phyloP scores from a whole-genome alignment of 2,329 filamentous ascomycete species.

The Geosmithia putterillii region DNA sequence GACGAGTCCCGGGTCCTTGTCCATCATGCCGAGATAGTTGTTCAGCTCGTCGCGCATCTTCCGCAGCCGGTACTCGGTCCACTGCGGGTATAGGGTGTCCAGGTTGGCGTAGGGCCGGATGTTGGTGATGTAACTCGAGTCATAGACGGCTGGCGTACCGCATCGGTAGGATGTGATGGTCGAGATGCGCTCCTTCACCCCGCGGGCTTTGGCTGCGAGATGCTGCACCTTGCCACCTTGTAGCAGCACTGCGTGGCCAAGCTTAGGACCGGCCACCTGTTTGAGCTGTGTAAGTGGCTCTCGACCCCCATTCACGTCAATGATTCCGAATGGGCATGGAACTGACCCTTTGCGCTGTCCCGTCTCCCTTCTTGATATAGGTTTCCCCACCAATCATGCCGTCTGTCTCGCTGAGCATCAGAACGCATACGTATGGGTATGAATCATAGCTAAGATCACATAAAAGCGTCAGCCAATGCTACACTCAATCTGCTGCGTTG shows the following conservation, averaged over 20 bases:
- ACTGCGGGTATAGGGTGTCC: constrained; percentile 15
- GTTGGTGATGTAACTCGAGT: constrained; percentile 20
- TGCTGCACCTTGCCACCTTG: constrained; percentile 33
- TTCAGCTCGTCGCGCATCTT: no score
- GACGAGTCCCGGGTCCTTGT: no score
- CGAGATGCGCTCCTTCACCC: constrained; percentile 28
- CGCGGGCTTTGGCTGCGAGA: constrained; percentile 24
- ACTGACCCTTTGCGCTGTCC: constrained; percentile 10
- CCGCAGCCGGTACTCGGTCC: constrained; percentile 11
- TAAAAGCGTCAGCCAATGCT: no score
- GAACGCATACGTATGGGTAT: constrained; percentile 37
- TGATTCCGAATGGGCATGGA: no score
- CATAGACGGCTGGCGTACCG: constrained; percentile 20
- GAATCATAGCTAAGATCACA: constrained; percentile 38
- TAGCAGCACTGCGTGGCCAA: constrained; percentile 28
- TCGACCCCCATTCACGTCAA: no score
- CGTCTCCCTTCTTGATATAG: constrained; percentile 11
- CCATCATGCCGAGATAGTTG: no score
- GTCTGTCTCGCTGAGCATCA: constrained; percentile 34
- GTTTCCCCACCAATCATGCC: constrained; percentile 31
- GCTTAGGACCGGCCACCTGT: not conserved
- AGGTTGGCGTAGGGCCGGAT: constrained; percentile 6
- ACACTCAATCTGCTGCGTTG: constrained; percentile 22
- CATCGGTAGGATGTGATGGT: constrained; percentile 32
- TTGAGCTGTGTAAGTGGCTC: not conserved